A percentile compares a stretch with the other conserved stretches of the same genome.
phyloP scores from a whole-genome alignment of 129 eudicot genomes.

The Artemisia annua region DNA sequence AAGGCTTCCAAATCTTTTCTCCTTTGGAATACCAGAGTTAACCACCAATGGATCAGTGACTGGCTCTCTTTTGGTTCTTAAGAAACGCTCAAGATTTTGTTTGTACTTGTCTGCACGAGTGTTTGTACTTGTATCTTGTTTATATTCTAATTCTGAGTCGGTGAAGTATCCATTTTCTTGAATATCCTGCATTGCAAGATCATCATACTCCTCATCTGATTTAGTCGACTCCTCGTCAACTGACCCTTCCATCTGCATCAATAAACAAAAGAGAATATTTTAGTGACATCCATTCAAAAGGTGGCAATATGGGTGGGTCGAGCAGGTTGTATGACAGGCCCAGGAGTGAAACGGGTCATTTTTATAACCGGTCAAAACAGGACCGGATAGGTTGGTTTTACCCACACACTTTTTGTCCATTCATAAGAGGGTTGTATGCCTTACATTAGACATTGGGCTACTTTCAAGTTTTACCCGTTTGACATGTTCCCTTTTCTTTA shows the following conservation, averaged over 20 bases:
- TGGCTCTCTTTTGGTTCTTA: neutral
- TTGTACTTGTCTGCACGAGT: neutral
- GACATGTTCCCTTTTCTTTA: too few relatives aligned
- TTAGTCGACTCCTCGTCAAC: slow-evolving; percentile 73
- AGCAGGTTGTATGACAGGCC: too few relatives aligned
- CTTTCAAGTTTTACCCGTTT: too few relatives aligned
- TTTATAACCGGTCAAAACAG: too few relatives aligned
- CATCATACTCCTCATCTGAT: slow-evolving; percentile 80
- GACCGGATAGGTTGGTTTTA: too few relatives aligned
- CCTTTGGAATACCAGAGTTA: slow-evolving; percentile 34
- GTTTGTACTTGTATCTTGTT: too few relatives aligned
- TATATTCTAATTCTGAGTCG: slow-evolving; percentile 8
- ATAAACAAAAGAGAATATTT: neutral
- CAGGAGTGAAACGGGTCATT: too few relatives aligned
- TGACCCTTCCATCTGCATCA: slow-evolving; percentile 58
- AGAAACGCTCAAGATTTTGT: slow-evolving; percentile 9
- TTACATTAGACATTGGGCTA: too few relatives aligned
- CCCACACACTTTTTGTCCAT: too few relatives aligned
- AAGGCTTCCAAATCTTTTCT: slow-evolving; percentile 36
- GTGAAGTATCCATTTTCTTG: slow-evolving; percentile 35
- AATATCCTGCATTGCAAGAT: slow-evolving; percentile 63
- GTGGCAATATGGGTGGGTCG: too few relatives aligned
- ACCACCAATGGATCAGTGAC: neutral
- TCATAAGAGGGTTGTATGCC: too few relatives aligned
- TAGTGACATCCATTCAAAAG: neutral